Evolutionary conservation across 352 stramenopile species (phyloP), one percentile per base, ranked within the genome.

Genomic region (Phytophthora sansomeana): DNA sequence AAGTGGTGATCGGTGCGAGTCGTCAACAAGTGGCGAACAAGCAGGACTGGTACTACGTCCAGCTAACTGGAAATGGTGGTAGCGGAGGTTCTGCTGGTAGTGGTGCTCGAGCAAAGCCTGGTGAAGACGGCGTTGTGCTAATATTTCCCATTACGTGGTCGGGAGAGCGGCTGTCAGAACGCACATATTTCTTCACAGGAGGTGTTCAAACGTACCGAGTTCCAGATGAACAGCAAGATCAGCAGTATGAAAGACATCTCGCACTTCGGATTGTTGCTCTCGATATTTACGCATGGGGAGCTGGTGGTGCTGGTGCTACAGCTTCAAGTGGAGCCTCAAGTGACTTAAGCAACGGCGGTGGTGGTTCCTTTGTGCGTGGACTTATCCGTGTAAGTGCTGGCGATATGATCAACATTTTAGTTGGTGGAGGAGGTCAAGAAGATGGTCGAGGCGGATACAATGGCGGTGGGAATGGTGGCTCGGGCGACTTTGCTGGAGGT

Each of bases 271-370:
- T 95, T 29, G 77, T 92, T 21, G 81, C 80, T 5, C 26, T 91
- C 4, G 84, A 91, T 29, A 62, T 88, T n/a, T 92, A 91, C 33
- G 74, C 81, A 10, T 96, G 89, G 87, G 88, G 88, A 0, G 88
- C 62, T n/a, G 88, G 88, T 9, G 87, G 88, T 7, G 88, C 85
- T 30, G 83, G 83, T 19, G 80, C 80, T 16, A 67, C 49, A 14
- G 49, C 33, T 54, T 57, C 26, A 42, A 67, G 29, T 42, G 51
- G 24, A 17, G 53, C 53, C 11, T 58, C 56, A 6, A 63, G 16
- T 24, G 16, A 29, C 21, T 74, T 80, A 5, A 82, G 69, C 5
- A 81, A 75, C 13, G 88, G 86, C n/a, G 87, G 88, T 3, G 88
- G 87, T 1, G 88, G 88, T 6, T 85, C 86, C 13, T 96, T 94